These are phyloP conservation scores for Boletus eberwhitei DNA, from an alignment of 768 basidiomycete genomes.

Conservation along the genomic window DNA sequence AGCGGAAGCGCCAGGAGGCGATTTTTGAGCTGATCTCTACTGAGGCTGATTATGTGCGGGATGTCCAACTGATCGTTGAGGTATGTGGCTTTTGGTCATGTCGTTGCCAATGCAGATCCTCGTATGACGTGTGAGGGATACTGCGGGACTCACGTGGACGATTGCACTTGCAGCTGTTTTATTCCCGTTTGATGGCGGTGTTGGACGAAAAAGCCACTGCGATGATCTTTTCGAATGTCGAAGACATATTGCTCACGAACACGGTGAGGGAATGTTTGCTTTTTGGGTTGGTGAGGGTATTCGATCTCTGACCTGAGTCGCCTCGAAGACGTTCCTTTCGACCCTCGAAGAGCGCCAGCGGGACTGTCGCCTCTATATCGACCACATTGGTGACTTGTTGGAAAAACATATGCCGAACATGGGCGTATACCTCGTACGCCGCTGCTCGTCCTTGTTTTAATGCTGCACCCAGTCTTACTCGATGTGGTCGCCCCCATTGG, in stretches of 20 bases:
- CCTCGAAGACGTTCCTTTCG: constrained; percentile 69
- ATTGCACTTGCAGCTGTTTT: constrained; percentile 62
- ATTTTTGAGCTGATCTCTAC: constrained; percentile 95
- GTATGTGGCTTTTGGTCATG: constrained; percentile 39
- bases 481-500: not conserved
- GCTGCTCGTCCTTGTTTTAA: not conserved
- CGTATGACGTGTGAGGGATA: not conserved
- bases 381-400: constrained; percentile 83
- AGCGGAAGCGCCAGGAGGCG: constrained; percentile 88
- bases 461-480: not conserved
- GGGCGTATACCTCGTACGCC: constrained; percentile 70
- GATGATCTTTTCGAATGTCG: constrained; percentile 89
- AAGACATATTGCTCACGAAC: constrained; percentile 87
- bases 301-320: not conserved
- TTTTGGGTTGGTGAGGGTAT: not conserved
- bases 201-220: constrained; percentile 74
- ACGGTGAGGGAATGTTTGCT: constrained; percentile 50
- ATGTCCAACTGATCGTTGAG: constrained; percentile 89
- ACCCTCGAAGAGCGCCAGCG: constrained; percentile 90
- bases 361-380: constrained; percentile 87
- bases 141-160: not conserved
- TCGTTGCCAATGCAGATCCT: too few species aligned
- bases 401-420: constrained; percentile 72
- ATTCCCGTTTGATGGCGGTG: constrained; percentile 68
- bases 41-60: constrained; percentile 85